phyloP scores from a whole-genome alignment of 805 yeast genomes.

The Candida endomychidarum region DNA sequence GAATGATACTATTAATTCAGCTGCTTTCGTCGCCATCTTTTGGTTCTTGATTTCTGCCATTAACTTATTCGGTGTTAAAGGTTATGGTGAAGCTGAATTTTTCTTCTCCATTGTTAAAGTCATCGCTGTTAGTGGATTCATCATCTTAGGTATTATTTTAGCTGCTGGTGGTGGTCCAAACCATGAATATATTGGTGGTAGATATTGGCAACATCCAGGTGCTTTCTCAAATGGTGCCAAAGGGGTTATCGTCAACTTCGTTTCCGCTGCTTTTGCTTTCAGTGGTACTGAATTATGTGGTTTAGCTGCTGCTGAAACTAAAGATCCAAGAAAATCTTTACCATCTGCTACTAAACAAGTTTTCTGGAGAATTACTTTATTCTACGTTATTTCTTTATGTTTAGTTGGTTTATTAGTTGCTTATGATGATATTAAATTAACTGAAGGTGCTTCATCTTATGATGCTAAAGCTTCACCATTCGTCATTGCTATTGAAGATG shows the following conservation, averaged over 20 bases:
- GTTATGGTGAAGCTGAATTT: conserved; percentile 64
- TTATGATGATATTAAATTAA: conserved; percentile 31
- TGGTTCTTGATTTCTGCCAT: conserved; percentile 45
- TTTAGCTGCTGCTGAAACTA: conserved; percentile 43
- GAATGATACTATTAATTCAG: conserved; percentile 52
- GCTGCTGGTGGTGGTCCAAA: conserved; percentile 50
- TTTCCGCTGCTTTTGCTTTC: conserved; percentile 43
- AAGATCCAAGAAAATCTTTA: conserved; percentile 35
- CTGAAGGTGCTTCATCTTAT: conserved; percentile 44
- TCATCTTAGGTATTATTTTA: conserved; percentile 47
- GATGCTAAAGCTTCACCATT: conserved; percentile 74
- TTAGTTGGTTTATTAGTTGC: conserved; percentile 57
- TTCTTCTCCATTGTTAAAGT: conserved; percentile 66
- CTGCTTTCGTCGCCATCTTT: conserved; percentile 61
- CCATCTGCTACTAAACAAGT: conserved; percentile 45
- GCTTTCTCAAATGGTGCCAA: conserved; percentile 50
- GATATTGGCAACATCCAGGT: conserved; percentile 56
- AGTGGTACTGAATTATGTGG: conserved; percentile 42
- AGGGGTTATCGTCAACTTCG: conserved; percentile 40
- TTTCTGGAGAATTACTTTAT: conserved; percentile 42
- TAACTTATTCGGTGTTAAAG: conserved; percentile 53
- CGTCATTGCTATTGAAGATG: conserved; percentile 57
- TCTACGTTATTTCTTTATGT: conserved; percentile 45
- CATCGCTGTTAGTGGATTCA: conserved; percentile 58
- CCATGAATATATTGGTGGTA: conserved; percentile 49